Evolutionary conservation across 140 eudicot genomes (phyloP).

Genomic region (Erigeron philadelphicus): DNA sequence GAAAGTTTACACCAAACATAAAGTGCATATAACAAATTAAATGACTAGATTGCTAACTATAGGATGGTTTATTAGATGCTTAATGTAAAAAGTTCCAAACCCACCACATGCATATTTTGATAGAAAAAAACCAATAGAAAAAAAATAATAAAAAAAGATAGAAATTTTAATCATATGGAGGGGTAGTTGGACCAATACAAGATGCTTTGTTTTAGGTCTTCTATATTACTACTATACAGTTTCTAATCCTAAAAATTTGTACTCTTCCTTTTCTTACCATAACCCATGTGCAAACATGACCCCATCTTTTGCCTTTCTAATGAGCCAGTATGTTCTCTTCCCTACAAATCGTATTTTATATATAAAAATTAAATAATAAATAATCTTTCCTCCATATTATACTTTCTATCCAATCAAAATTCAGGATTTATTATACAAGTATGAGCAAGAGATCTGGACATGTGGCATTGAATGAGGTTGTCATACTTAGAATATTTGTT

Average conservation of each 20-base stretch:
- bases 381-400: slow-evolving; percentile 27
- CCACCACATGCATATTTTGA: slow-evolving; percentile 32
- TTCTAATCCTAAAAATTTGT: slow-evolving; percentile 28
- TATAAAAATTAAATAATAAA: neutral
- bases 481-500: slow-evolving; percentile 20
- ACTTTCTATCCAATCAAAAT: slow-evolving; percentile 27
- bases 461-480: slow-evolving; percentile 29
- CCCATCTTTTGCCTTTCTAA: slow-evolving; percentile 38
- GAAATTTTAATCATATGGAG: slow-evolving; percentile 10
- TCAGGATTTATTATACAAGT: slow-evolving; percentile 12
- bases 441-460: slow-evolving; percentile 23
- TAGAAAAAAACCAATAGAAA: neutral
- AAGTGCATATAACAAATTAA: neutral
- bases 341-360: slow-evolving; percentile 27
- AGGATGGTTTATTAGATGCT: slow-evolving; percentile 19
- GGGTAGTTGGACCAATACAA: slow-evolving; percentile 39
- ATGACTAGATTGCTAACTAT: neutral
- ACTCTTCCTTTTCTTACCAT: slow-evolving; percentile 32
- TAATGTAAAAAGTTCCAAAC: slow-evolving; percentile 25
- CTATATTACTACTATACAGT: slow-evolving; percentile 8
- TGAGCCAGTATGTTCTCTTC: slow-evolving; percentile 23
- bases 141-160: neutral
- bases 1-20: no score
- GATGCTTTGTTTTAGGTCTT: slow-evolving; percentile 33
- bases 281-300: slow-evolving; percentile 43